These are phyloP conservation scores for Aspergillus jensenii DNA, from an alignment of 2,329 filamentous ascomycete species.

Conservation along the genomic window DNA sequence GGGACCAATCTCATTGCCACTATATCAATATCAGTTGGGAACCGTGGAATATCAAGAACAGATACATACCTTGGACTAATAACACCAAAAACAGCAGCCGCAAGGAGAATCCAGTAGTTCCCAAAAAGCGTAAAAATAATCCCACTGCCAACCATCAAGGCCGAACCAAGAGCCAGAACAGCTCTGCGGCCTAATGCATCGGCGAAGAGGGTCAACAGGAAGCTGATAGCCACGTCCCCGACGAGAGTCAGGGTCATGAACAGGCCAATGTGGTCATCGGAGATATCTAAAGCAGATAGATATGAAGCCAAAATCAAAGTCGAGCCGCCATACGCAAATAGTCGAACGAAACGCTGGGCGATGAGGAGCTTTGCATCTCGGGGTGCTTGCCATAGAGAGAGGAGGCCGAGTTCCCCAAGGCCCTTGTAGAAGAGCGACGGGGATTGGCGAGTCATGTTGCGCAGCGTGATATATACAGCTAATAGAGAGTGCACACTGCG, in stretches of 20 bases:
- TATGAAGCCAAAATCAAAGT: constrained; percentile 63
- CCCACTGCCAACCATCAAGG: constrained; percentile 60
- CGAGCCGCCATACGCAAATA: constrained; percentile 64
- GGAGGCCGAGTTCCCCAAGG: constrained; percentile 36
- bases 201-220: constrained; percentile 59
- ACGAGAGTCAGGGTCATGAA: constrained; percentile 65
- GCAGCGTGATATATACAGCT: neutral
- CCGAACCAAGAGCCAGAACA: constrained; percentile 54
- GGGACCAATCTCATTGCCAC: constrained; percentile 65
- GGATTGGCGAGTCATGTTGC: neutral
- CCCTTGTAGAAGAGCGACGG: constrained; percentile 4
- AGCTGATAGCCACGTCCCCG: constrained; percentile 61
- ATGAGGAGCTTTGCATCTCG: constrained; percentile 41
- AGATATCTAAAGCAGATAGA: constrained; percentile 55
- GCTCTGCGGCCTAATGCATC: constrained; percentile 59
- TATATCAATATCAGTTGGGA: constrained; percentile 11
- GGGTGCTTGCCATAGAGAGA: constrained; percentile 38
- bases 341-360: constrained; percentile 49
- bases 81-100: constrained; percentile 61
- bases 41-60: neutral
- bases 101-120: constrained; percentile 60
- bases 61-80: constrained; percentile 53
- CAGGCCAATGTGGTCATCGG: constrained; percentile 60
- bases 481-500: too few species aligned
- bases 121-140: constrained; percentile 54